Percentiles rank a stretch among this genome's conserved stretches.
These are phyloP conservation scores for Quercus ilex DNA, from an alignment of 306 rosid genomes.

Conservation along the genomic window DNA sequence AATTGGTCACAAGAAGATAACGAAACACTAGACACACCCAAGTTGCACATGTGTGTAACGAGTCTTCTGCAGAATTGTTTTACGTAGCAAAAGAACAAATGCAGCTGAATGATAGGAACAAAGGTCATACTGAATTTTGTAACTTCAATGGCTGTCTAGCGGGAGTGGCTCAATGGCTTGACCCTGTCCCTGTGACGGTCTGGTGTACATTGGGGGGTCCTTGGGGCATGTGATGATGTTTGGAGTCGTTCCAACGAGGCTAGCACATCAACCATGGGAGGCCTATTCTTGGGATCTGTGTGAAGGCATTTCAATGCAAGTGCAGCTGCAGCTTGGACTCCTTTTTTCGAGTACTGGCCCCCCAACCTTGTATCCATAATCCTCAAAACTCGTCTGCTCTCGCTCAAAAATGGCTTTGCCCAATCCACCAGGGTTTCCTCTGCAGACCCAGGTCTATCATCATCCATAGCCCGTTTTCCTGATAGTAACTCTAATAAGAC, in stretches of 20 bases:
- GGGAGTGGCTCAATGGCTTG: slow-evolving; percentile 38
- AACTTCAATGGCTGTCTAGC: slow-evolving; percentile 20
- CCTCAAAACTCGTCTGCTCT: slow-evolving; percentile 60
- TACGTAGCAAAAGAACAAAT: not conserved
- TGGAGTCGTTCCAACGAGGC: slow-evolving; percentile 54
- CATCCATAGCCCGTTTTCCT: slow-evolving; percentile 62
- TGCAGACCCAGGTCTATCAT: slow-evolving; percentile 34
- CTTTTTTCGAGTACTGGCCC: slow-evolving; percentile 85
- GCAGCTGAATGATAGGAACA: not conserved
- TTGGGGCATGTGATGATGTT: slow-evolving; percentile 35
- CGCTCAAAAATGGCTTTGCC: slow-evolving; percentile 72
- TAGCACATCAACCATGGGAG: slow-evolving; percentile 60
- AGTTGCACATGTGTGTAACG: too few relatives aligned
- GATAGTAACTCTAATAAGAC: slow-evolving; percentile 74
- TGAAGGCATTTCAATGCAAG: slow-evolving; percentile 66
- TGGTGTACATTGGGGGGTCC: slow-evolving; percentile 28
- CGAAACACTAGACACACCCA: too few relatives aligned
- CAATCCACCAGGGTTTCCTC: slow-evolving; percentile 83
- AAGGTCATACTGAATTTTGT: slow-evolving; percentile 22
- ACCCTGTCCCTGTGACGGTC: slow-evolving; percentile 17
- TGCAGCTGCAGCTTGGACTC: slow-evolving; percentile 73
- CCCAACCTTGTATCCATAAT: slow-evolving; percentile 80
- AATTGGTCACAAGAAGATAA: too few relatives aligned
- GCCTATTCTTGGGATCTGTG: slow-evolving; percentile 65
- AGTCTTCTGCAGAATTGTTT: not conserved